Conservation (phyloP, 2,329 filamentous ascomycete genomes). For the Zymoseptoria passerinii region DNA sequence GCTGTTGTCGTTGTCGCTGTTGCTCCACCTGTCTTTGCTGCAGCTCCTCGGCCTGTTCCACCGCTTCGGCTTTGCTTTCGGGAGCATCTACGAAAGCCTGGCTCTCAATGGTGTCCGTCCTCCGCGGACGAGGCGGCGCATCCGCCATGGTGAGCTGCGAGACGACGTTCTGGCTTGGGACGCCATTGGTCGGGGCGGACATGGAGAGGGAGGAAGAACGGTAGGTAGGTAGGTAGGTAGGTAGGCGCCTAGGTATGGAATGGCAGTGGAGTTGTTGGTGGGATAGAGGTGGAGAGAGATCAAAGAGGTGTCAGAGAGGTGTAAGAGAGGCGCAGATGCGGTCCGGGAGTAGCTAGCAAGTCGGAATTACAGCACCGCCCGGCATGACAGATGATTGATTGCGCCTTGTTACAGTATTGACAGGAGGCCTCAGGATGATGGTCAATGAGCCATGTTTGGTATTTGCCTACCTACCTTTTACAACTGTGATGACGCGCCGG, state of each 20-base stretch:
- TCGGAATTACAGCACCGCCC: background rate
- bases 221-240: background rate
- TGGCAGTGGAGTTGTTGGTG: background rate
- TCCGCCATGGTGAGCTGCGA: slow-evolving; percentile 9
- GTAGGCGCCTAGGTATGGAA: background rate
- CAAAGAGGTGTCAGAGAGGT: background rate
- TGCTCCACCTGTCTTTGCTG: background rate
- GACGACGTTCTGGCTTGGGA: background rate
- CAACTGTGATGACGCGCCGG: background rate
- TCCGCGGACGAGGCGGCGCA: slow-evolving; percentile 6
- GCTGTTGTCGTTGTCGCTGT: slow-evolving; percentile 10
- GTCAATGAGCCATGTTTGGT: background rate
- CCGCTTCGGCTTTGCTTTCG: slow-evolving; percentile 15
- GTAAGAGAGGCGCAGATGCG: background rate
- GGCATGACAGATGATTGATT: background rate
- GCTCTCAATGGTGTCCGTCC: slow-evolving; percentile 24
- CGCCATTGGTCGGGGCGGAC: background rate
- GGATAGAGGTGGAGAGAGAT: background rate
- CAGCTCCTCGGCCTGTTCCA: slow-evolving; percentile 10
- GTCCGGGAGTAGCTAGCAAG: background rate
- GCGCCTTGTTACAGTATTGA: background rate
- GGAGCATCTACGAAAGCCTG: slow-evolving; percentile 26
- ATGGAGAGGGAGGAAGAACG: background rate
- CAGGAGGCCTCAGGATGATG: background rate
- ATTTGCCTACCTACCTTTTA: background rate